Base-by-base conservation (phyloP, 225 moss, liverwort and hornwort genomes). In the Ulota crispa region DNA sequence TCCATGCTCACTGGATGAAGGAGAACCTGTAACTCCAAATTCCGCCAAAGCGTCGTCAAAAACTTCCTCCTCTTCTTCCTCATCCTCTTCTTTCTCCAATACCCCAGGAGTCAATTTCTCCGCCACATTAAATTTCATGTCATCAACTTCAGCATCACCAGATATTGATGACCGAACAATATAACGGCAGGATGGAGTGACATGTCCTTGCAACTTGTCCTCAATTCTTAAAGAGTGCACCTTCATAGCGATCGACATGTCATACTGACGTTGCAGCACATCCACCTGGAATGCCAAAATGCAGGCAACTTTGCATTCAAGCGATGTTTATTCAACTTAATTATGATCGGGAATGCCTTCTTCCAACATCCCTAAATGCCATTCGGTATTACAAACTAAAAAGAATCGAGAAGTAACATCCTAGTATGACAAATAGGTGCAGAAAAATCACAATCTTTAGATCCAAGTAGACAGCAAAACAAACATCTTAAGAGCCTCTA, bases 1-100 rank as follows among this genome's bases (percentile, higher is more conserved):
- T 80, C 83, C 88, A 92, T 75, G 91, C 80, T 84, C 92, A 86
- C 85, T 90, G 70, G 72, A 85, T 31, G 57, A 83, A 70, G 85
- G 87, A 72, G 91, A 92, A 64, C 85, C 87, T 78, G 84, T 91
- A 84, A 86, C 89, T 47, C 90, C 91, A 87, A 98, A 98, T 78
- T 98, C 97, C 70, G 94, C 92, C 77, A 95, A 70, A 30, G 97
- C 97, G 82, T 98, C 97, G 87, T 95, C 94, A 84, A 92, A 98
- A 73, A 91, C 83, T 36, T 96, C 95, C 26, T 94, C 97, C 31
- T 77, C 84, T 69, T 80, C 90, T 57, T 81, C 90, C 4, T 92
- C 91, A 28, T 92, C 91, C 39, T 92, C 90, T 12, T 95, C 92
- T 21, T 91, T 88, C 76, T 70, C 83, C 75, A 42, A 67, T 30